Evolutionary conservation across 345 rosid genomes (phyloP).

Genomic region (Sisymbrium altissimum): DNA sequence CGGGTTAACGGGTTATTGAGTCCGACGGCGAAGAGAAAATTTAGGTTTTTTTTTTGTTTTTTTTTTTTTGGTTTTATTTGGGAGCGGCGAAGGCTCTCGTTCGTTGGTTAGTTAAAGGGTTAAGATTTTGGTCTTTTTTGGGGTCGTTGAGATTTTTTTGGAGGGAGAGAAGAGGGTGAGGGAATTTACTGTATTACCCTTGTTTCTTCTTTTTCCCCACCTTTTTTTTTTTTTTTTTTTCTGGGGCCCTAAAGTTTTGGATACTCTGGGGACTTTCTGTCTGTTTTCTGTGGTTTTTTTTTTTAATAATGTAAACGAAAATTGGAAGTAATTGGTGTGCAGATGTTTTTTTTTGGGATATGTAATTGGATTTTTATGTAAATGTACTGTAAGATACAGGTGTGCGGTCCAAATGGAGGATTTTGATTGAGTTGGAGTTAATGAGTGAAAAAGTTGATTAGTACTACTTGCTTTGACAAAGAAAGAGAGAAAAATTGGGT

Average conservation of each 20-base stretch:
- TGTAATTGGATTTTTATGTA: conserved; percentile 5
- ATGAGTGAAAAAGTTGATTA: neutral
- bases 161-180: no score
- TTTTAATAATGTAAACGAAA: no score
- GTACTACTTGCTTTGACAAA: no score
- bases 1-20: conserved; percentile 25
- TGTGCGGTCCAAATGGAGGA: conserved; percentile 17
- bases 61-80: neutral
- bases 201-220: no score
- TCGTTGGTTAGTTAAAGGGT: conserved; percentile 39
- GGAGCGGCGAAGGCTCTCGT: conserved; percentile 22
- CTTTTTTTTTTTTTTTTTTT: neutral
- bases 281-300: neutral
- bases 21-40: conserved; percentile 21
- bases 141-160: conserved; percentile 44
- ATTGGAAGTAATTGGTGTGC: neutral
- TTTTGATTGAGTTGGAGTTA: neutral
- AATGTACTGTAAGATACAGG: neutral
- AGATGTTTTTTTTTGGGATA: neutral
- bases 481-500: no score
- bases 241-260: conserved; percentile 28
- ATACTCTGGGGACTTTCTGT: neutral
- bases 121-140: no score
- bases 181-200: no score
- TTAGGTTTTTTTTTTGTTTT: neutral